phyloP scores from a whole-genome alignment of 2,329 filamentous ascomycete genomes.

The Exophiala phaeomuriformis region DNA sequence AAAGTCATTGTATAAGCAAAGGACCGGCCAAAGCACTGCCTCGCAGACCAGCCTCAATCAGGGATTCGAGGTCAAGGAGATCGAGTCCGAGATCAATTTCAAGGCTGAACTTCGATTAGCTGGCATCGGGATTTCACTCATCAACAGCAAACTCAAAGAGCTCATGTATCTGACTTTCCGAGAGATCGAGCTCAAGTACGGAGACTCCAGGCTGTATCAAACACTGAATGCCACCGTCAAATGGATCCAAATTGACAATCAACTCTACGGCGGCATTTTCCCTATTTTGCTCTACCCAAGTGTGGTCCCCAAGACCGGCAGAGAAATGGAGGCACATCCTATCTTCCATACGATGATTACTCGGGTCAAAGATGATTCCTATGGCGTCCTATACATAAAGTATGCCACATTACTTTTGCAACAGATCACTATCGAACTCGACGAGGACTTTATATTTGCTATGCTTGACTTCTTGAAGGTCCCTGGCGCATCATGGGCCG shows the following conservation, averaged over 20 bases:
- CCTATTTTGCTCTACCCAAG: constrained; percentile 95
- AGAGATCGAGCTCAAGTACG: constrained; percentile 84
- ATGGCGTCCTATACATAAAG: constrained; percentile 96
- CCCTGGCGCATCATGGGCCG: constrained; percentile 79
- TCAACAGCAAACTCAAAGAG: constrained; percentile 87
- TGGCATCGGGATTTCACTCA: constrained; percentile 83
- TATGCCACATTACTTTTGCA: constrained; percentile 90
- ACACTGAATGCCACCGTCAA: constrained; percentile 86
- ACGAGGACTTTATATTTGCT: constrained; percentile 97
- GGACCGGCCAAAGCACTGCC: constrained; percentile 42
- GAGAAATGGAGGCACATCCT: constrained; percentile 92
- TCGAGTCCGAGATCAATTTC: constrained; percentile 82
- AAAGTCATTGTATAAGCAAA: constrained; percentile 80
- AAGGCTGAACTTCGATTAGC: constrained; percentile 80
- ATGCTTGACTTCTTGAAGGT: constrained; percentile 92
- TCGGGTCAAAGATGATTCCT: constrained; percentile 94
- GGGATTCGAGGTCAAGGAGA: constrained; percentile 89
- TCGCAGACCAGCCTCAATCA: constrained; percentile 55
- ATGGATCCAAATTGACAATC: constrained; percentile 99
- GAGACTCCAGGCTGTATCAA: constrained; percentile 88
- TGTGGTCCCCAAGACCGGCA: constrained; percentile 92
- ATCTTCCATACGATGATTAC: constrained; percentile 89
- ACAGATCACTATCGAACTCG: constrained; percentile 95
- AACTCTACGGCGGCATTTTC: constrained; percentile 96
- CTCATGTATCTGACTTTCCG: constrained; percentile 88